phyloP scores from a whole-genome alignment of 2,329 filamentous ascomycete genomes.

The Cladosporium sp. region DNA sequence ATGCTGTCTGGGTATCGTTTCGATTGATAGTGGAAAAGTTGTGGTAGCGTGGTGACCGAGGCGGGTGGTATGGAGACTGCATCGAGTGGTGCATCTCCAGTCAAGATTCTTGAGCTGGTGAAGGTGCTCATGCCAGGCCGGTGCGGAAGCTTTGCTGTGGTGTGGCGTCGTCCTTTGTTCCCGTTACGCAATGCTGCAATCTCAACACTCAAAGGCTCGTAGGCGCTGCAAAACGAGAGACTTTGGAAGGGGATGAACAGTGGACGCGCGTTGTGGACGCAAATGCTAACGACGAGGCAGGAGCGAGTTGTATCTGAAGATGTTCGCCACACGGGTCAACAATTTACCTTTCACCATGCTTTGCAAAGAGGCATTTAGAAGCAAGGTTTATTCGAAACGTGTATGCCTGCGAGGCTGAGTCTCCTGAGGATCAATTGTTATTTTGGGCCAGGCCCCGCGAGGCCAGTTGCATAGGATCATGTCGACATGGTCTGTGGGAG shows the following conservation, averaged over 20 bases:
- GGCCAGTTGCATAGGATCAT: background rate
- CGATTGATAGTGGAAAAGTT: conserved; percentile 24
- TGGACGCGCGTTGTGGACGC: background rate
- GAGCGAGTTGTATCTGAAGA: background rate
- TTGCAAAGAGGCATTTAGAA: background rate
- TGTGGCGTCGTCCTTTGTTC: background rate
- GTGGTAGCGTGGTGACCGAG: conserved; percentile 25
- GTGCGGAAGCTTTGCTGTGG: background rate
- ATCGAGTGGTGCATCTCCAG: conserved; percentile 21
- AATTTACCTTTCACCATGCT: background rate
- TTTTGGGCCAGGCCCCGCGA: conserved; percentile 3
- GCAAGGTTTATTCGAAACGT: background rate
- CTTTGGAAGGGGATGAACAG: background rate
- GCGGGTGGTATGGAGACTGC: conserved; percentile 22
- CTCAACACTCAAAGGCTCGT: background rate
- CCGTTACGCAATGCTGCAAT: background rate
- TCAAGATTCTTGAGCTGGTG: conserved; percentile 20
- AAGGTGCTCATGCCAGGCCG: background rate
- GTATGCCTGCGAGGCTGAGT: background rate
- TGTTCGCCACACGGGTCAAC: background rate
- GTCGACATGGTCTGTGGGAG: background rate
- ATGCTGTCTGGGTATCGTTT: conserved; percentile 19
- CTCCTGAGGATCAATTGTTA: background rate
- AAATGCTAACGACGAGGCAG: background rate
- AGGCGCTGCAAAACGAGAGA: background rate